phyloP scores from a whole-genome alignment of 768 basidiomycete species.

The Kondoa malvinella region DNA sequence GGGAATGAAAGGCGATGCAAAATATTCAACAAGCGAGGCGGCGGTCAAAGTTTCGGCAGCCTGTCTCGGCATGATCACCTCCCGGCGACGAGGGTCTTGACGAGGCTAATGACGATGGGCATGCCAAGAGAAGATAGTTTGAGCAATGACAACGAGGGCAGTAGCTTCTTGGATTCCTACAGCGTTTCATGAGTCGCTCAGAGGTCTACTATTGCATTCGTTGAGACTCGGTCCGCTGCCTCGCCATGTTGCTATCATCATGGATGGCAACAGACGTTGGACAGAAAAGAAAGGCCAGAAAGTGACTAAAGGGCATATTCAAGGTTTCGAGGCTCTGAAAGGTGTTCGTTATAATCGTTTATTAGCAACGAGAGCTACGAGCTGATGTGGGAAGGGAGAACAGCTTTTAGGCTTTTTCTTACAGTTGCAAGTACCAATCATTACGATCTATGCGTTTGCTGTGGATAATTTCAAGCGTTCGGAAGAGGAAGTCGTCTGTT shows the following conservation, averaged over 20 bases:
- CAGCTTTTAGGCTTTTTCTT: conserved; percentile 77
- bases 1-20: too few species aligned
- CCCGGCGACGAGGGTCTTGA: too few species aligned
- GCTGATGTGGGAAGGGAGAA: not conserved
- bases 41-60: too few species aligned
- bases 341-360: conserved; percentile 45
- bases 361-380: not conserved
- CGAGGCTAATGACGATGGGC: too few species aligned
- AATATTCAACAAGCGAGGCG: too few species aligned
- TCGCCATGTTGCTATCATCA: conserved; percentile 76
- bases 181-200: conserved; percentile 19
- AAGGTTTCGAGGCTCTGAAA: conserved; percentile 63
- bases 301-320: conserved; percentile 59
- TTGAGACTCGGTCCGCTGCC: conserved; percentile 74
- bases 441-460: conserved; percentile 92
- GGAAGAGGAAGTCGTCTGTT: conserved; percentile 62
- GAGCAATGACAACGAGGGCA: too few species aligned
- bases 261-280: conserved; percentile 92
- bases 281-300: conserved; percentile 41
- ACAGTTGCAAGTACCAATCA: conserved; percentile 57
- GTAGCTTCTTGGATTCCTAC: too few species aligned
- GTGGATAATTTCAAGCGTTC: conserved; percentile 92
- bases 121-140: too few species aligned
- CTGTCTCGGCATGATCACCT: too few species aligned
- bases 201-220: conserved; percentile 43